Evolutionary conservation across 345 rosid genomes (phyloP), one percentile per base, ranked within the genome.

Genomic region (Punica granatum): DNA sequence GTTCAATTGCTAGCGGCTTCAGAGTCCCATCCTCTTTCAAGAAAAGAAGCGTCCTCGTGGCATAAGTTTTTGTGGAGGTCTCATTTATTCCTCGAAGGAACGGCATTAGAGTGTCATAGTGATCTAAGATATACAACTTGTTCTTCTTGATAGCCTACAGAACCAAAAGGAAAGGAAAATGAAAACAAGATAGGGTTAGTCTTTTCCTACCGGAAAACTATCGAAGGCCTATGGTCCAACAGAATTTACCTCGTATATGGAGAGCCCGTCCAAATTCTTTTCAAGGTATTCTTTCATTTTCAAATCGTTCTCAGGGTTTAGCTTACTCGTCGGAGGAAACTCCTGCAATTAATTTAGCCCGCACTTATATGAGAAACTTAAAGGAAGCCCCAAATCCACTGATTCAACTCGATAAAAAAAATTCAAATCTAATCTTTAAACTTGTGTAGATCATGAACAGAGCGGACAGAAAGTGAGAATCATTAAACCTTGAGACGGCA

Each of bases 101-200:
- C 30, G 96, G 91, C 90, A 90, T 90, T 67, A 90, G 69, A n/a
- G 84, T 44, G 58, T 90, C 97, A 66, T 92, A 88, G 73, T 92
- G 96, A 79, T 92, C 88, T 53, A 92, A 58, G 76, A 93, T 88
- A 80, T 83, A 93, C 64, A 93, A 72, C 76, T 71, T 85, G 68
- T 79, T 86, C 67, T 61, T 78, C 79, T 73, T 42, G 26, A 90
- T 66, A 60, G 98, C 96, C 97, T 90, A 62, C 36, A 5, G 31
- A 67, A 4, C 37, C 68, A 72, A 44, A 0, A 43, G 30, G 41
- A 66, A 28, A 23, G 26, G 25, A 32, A 46, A 30, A n/a, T 33
- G 30, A 48, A 35, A 63, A 5, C 30, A 60, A 31, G n/a, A 60
- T 14, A 32, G 10, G 37, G 31, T 60, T 60, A 30, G 34, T 53